Percentiles rank a stretch among this genome's conserved stretches.
Conservation (phyloP, 106 monocot genomes). For the Platanthera guangdongensis region DNA sequence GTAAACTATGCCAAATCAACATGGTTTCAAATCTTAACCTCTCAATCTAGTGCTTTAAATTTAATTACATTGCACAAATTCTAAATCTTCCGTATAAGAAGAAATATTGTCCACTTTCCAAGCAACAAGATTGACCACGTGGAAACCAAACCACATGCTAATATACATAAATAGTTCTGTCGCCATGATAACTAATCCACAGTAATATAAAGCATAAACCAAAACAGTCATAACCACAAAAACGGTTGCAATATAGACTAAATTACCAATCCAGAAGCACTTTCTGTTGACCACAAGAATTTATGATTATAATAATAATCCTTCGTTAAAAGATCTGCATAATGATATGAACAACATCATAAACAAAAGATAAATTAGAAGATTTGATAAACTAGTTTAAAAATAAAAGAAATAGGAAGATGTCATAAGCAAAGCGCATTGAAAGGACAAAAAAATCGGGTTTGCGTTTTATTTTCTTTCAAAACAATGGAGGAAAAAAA, state of each 20-base stretch:
- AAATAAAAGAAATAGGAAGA: not conserved
- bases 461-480: no score
- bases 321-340: constrained; percentile 75
- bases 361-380: not conserved
- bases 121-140: not conserved
- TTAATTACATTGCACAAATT: not conserved
- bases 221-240: not conserved
- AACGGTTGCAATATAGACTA: constrained; percentile 2
- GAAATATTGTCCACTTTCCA: not conserved
- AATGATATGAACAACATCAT: not conserved
- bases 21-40: not conserved
- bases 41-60: not conserved
- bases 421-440: not conserved
- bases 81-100: not conserved
- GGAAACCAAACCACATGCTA: not conserved
- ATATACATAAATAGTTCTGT: not conserved
- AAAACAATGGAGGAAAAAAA: no score
- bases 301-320: constrained; percentile 70
- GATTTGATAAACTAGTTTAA: not conserved
- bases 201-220: not conserved
- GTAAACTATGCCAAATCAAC: not conserved
- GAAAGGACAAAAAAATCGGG: not conserved
- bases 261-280: constrained; percentile 45
- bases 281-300: constrained; percentile 32
- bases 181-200: not conserved